Evolutionary conservation across 2,329 filamentous ascomycete species (phyloP).

Genomic region (Cercospora zeae-maydis): DNA sequence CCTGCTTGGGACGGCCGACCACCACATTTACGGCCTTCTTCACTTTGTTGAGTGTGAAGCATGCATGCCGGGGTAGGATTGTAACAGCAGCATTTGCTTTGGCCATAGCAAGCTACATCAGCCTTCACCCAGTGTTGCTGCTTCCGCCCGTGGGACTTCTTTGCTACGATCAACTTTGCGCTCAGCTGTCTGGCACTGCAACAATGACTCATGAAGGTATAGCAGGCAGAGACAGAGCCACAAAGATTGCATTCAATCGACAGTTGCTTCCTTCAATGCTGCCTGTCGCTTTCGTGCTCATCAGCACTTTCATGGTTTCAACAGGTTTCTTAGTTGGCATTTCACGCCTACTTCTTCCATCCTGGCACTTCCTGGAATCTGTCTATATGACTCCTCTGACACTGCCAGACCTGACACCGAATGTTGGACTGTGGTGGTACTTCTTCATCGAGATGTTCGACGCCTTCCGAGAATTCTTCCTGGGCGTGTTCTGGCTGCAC

Average conservation of each 20-base stretch:
- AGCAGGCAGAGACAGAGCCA: slow-evolving; percentile 2
- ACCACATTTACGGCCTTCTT: slow-evolving; percentile 85
- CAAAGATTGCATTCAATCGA: slow-evolving; percentile 24
- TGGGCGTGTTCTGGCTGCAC: slow-evolving; percentile 97
- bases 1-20: slow-evolving; percentile 85
- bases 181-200: slow-evolving; percentile 10
- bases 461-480: slow-evolving; percentile 93
- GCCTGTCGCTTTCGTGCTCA: slow-evolving; percentile 48
- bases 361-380: slow-evolving; percentile 81
- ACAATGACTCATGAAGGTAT: slow-evolving; percentile 11
- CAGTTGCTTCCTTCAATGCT: slow-evolving; percentile 21
- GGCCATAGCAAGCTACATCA: slow-evolving; percentile 83
- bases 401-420: slow-evolving; percentile 87
- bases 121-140: slow-evolving; percentile 84
- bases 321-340: slow-evolving; percentile 63
- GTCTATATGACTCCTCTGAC: slow-evolving; percentile 93
- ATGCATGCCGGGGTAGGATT: slow-evolving; percentile 68
- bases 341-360: slow-evolving; percentile 71
- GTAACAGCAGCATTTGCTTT: slow-evolving; percentile 78
- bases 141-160: slow-evolving; percentile 78
- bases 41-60: slow-evolving; percentile 77
- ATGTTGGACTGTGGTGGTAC: slow-evolving; percentile 98
- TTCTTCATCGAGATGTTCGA: slow-evolving; percentile 99
- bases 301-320: slow-evolving; percentile 52
- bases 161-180: slow-evolving; percentile 60